Base-by-base conservation (phyloP, 306 rosid genomes). In the Cicer pinnatifidum region DNA sequence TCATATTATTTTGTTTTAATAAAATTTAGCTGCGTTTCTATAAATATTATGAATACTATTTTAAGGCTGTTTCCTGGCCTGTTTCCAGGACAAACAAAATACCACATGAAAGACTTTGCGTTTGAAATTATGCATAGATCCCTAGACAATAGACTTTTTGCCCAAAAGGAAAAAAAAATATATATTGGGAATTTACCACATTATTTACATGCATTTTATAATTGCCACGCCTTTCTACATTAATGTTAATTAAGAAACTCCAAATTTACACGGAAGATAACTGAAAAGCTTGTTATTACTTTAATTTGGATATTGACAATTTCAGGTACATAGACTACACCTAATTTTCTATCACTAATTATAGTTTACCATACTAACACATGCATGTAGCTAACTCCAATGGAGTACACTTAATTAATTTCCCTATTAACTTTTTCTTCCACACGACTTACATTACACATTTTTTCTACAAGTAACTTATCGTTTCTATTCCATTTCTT, bases 261-360 rank as follows among this genome's bases (percentile, higher is more conserved):
- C 16, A 67, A 67, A 11, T 47, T n/a, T 6, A 44, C 20, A 45
- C 11, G 54, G 19, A 67, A 65, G 50, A 20, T 19, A 43, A 20
- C 16, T 11, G 71, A 65, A 66, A 19, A 8, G 1, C 9, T 67
- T 46, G 37, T 66, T 13, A 75, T 53, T 75, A 28, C 46, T 54
- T 43, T 11, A 76, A 66, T 40, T 23, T 41, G 3, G 33, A 48
- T 59, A 39, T 28, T 65, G 11, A 65, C 48, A 13, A 20, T 17
- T 53, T 38, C 8, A 67, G 79, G 37, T 9, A 75, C 73, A 9
- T 43, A 23, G 13, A 13, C 51, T 65, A 37, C 73, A 52, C 45
- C 35, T 11, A 59, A 59, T 33, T 37, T 17, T 10, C 57, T 13
- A 56, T 6, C 6, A 44, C 28, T 11, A 17, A 11, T 40, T 39